A percentile compares a stretch with the other conserved stretches of the same genome.
Evolutionary conservation across 2,329 filamentous ascomycete species (phyloP).

Genomic region (Aspergillus hortae): DNA sequence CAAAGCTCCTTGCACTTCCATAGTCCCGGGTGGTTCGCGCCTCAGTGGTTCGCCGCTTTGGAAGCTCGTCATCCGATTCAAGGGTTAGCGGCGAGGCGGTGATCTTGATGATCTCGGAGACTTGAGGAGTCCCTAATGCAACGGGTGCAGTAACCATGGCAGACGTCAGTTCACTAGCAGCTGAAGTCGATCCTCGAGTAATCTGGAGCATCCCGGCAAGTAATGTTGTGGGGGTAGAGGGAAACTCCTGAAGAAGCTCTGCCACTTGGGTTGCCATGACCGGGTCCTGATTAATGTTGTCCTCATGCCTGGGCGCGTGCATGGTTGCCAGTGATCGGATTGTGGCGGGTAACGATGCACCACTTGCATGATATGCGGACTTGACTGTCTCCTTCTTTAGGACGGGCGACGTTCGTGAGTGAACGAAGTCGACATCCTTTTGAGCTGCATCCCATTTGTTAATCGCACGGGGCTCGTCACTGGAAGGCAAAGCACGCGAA

Average conservation of each 20-base stretch:
- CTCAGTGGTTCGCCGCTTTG: conserved; percentile 6
- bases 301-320: conserved; percentile 40
- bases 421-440: conserved; percentile 60
- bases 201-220: conserved; percentile 54
- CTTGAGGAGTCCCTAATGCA: conserved; percentile 10
- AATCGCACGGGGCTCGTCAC: conserved; percentile 7
- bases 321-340: conserved; percentile 53
- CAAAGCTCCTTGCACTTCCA: conserved; percentile 32
- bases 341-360: conserved; percentile 54
- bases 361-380: conserved; percentile 58
- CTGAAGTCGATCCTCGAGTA: conserved; percentile 54
- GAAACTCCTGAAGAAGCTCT: conserved; percentile 55
- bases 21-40: conserved; percentile 17
- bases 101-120: conserved; percentile 45
- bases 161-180: conserved; percentile 59
- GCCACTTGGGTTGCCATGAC: conserved; percentile 48
- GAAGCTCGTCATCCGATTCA: conserved; percentile 22
- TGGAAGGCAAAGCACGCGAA: conserved; percentile 12
- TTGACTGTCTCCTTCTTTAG: conserved; percentile 47
- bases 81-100: conserved; percentile 23
- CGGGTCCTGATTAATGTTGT: conserved; percentile 37
- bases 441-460: conserved; percentile 60
- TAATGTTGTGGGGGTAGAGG: conserved; percentile 46
- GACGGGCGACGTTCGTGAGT: conserved; percentile 47
- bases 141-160: conserved; percentile 45